Base-by-base conservation (phyloP, 495 filamentous ascomycete species). In the Oidiodendron maius region DNA sequence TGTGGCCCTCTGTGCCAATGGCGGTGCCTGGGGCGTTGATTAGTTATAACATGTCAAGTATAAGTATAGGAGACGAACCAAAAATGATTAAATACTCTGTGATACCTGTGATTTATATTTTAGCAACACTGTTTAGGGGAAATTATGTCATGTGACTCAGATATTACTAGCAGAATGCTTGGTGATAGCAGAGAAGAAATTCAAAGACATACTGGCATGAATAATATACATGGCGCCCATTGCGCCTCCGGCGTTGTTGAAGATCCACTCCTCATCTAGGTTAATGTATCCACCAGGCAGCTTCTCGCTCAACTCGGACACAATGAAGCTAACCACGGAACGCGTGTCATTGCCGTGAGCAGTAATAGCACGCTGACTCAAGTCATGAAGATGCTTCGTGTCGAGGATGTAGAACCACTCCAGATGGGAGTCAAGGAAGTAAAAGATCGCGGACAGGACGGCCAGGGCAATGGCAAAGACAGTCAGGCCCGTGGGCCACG, bases 201-300 rank as follows among this genome's bases (percentile, higher is more conserved):
- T n/a, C n/a, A 32, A 22, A 22, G 26, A 51, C 56, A 35, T 46
- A 84, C 82, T 87, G 52, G 88, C 84, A 61, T 93, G 88, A 60
- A 93, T 83, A 52, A 93, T 83, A 58, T 87, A 87, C 88, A 93
- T 91, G 54, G 79, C 82, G 45, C 88, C 88, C 88, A 93, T 91
- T 45, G 88, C 87, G 50, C 84, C 85, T 54, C 84, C 84, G 51
- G 86, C 86, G 51, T 88, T 88, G 72, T 86, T 87, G 52, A 86
- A 83, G 17, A 87, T 67, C 82, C 83, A 85, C 59, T 84, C 74
- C 53, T 83, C 73, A 40, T 78, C 61, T 24, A 69, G 53, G 64
- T 81, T 84, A 53, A 84, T 56, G 63, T 80, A 73, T 48, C 61
- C 64, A 2, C 67, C 61, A 44, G 66, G 63, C 28, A 72, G 51